A percentile compares a stretch with the other conserved stretches of the same genome.
Evolutionary conservation across 495 filamentous ascomycete genomes (phyloP).

Genomic region (Neurospora sp.): DNA sequence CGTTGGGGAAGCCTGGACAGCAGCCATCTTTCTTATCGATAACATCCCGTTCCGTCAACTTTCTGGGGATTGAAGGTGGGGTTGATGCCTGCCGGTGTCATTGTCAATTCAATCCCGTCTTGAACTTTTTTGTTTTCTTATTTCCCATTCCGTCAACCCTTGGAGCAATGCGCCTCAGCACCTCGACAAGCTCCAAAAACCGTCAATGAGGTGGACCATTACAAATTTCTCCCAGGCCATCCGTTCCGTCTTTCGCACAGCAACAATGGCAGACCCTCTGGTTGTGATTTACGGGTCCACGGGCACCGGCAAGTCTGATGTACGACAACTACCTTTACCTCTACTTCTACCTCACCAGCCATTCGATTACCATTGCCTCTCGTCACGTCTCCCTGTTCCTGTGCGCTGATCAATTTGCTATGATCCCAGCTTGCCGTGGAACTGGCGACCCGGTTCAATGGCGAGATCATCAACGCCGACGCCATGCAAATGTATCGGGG

Average conservation of each 20-base stretch:
- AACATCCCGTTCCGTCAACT: background rate
- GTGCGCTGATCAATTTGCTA: background rate
- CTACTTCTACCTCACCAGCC: background rate
- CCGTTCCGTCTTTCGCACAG: background rate
- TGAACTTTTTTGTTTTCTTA: background rate
- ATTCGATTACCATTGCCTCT: background rate
- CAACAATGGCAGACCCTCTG: constrained; percentile 42
- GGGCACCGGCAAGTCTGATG: constrained; percentile 97
- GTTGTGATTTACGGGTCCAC: constrained; percentile 85
- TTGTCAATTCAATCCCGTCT: background rate
- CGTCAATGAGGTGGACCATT: background rate
- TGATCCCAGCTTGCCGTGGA: constrained; percentile 75
- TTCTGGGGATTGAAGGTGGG: background rate
- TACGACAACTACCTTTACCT: constrained; percentile 27
- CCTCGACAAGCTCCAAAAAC: background rate
- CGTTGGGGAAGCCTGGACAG: background rate
- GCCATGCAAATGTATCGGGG: constrained; percentile 98
- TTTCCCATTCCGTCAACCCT: background rate
- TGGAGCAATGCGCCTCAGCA: background rate
- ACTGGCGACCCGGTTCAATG: constrained; percentile 71
- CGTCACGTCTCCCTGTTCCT: background rate
- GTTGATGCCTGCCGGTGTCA: background rate
- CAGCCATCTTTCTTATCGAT: background rate
- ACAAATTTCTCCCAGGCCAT: background rate
- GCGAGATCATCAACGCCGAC: constrained; percentile 96